A percentile compares a stretch with the other conserved stretches of the same genome.
phyloP scores from a whole-genome alignment of 2,329 filamentous ascomycete species.

The Neonectria magnoliae region DNA sequence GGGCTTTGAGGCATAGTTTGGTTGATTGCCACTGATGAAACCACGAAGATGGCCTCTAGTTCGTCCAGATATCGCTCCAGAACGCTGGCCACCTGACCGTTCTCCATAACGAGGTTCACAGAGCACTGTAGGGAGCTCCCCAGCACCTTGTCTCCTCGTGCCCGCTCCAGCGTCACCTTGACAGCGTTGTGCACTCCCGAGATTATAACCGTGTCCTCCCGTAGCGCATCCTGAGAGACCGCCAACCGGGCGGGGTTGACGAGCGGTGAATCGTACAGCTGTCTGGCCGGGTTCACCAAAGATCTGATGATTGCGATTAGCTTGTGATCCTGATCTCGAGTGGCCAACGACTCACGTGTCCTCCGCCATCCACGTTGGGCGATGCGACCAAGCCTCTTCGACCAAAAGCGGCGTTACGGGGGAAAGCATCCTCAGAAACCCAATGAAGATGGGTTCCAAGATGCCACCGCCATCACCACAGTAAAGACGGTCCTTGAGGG shows the following conservation, averaged over 20 bases:
- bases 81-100: slow-evolving; percentile 45
- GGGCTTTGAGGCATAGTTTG: slow-evolving; percentile 40
- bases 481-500: slow-evolving; percentile 91
- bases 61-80: slow-evolving; percentile 59
- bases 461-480: slow-evolving; percentile 76
- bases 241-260: slow-evolving; percentile 53
- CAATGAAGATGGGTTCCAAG: slow-evolving; percentile 73
- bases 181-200: slow-evolving; percentile 70
- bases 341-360: slow-evolving; percentile 50
- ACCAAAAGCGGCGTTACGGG: slow-evolving; percentile 86
- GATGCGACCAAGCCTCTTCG: slow-evolving; percentile 87
- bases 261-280: slow-evolving; percentile 58
- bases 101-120: slow-evolving; percentile 65
- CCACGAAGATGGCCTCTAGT: slow-evolving; percentile 73
- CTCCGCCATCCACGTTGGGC: slow-evolving; percentile 70
- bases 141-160: slow-evolving; percentile 75
- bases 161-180: slow-evolving; percentile 79
- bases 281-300: slow-evolving; percentile 54
- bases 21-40: slow-evolving; percentile 69
- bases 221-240: slow-evolving; percentile 52
- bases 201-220: slow-evolving; percentile 58
- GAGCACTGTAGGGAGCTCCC: slow-evolving; percentile 84
- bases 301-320: slow-evolving; percentile 40
- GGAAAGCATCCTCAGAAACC: slow-evolving; percentile 80
- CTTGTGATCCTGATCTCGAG: slow-evolving; percentile 5